Base-by-base conservation (phyloP, 495 filamentous ascomycete species). In the Cryomyces minteri region DNA sequence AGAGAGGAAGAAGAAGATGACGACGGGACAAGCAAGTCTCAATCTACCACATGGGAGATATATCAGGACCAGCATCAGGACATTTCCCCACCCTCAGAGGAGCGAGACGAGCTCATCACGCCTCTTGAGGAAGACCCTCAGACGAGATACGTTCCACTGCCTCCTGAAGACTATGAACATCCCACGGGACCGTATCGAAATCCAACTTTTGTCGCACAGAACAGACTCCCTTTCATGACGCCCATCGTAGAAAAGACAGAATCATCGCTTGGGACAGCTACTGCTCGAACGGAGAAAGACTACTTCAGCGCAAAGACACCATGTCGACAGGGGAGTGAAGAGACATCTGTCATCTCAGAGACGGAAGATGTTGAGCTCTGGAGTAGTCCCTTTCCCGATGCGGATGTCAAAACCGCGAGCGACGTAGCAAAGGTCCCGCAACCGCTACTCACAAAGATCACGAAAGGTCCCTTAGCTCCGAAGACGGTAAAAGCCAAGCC, bases 181-280 rank as follows among this genome's bases (percentile, higher is more conserved):
- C 78, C 84, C 7, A 79, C 66, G 31, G 69, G 76, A 6, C 79
- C 80, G 32, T 93, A 81, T 62, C 73, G 86, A 49, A 79, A 92
- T 53, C 74, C 82, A 50, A 69, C 68, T 3, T 72, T 84, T 52
- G 68, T 77, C 43, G 81, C 84, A 49, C 87, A 94, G 50, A 92
- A 80, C 57, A 78, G 86, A 42, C 67, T 95, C 6, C 90, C 88
- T 33, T 95, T 94, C 60, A 98, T 98, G 90, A 98, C 90, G 0
- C 90, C 90, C 9, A 98, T 98, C 48, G 84, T 88, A 5, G 90
- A 98, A 58, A 80, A 80, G 52, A 98, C 90, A 0, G 90, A 98
- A 61, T 82, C 77, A 18, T 90, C 85, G 0, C 58, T 93, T 18
- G 78, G 76, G 28, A 64, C 80, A 29, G 67, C 72, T 40, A 79